phyloP scores from a whole-genome alignment of 306 rosid genomes.

The Abrus precatorius region DNA sequence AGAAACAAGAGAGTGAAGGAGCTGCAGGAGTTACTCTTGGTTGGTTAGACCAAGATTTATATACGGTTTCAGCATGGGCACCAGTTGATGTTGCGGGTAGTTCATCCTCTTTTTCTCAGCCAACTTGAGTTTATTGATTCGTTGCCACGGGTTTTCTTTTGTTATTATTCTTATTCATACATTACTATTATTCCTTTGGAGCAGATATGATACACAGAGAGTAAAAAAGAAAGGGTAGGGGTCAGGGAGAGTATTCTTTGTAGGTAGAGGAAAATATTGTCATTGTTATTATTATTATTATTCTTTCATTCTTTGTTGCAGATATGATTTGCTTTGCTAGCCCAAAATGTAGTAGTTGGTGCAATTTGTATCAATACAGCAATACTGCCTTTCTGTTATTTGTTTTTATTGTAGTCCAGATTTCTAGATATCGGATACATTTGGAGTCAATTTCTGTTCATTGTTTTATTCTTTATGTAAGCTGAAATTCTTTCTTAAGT shows the following conservation, averaged over 20 bases:
- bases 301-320: conserved; percentile 92
- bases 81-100: conserved; percentile 72
- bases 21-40: conserved; percentile 65
- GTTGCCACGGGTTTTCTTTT: conserved; percentile 19
- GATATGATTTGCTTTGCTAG: conserved; percentile 56
- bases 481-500: conserved; percentile 57
- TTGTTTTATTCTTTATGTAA: conserved; percentile 71
- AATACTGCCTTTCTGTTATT: conserved; percentile 51
- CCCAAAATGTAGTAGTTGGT: conserved; percentile 48
- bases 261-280: conserved; percentile 60
- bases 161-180: conserved; percentile 24
- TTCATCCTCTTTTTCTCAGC: conserved; percentile 76
- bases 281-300: conserved; percentile 35
- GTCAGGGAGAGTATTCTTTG: conserved; percentile 60
- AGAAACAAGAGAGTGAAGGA: conserved; percentile 63
- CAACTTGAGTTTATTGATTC: conserved; percentile 47
- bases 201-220: conserved; percentile 44
- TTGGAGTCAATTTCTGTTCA: conserved; percentile 56
- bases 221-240: conserved; percentile 47
- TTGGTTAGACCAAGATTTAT: conserved; percentile 84
- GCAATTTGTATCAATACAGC: conserved; percentile 58
- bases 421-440: conserved; percentile 45
- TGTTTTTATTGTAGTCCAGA: conserved; percentile 40
- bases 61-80: conserved; percentile 89
- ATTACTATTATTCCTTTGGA: conserved; percentile 37